Conservation (phyloP, 225 moss, liverwort and hornwort species). For the Polytrichum commune region DNA sequence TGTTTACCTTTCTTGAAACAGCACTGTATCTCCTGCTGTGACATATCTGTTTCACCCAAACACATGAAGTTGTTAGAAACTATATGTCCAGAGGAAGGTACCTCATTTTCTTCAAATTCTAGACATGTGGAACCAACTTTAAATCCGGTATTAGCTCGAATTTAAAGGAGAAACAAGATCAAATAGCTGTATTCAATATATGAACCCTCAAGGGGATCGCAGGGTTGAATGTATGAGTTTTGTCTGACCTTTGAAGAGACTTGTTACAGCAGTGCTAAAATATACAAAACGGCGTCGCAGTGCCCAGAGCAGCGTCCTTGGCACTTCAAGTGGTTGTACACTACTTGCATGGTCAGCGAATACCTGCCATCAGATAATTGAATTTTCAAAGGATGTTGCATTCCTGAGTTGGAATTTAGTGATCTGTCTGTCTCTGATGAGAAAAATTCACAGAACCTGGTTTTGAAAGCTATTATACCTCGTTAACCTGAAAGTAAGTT, state of each 20-base stretch:
- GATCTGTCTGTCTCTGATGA: no score
- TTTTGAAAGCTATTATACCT: constrained; percentile 43
- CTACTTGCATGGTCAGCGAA: constrained; percentile 68
- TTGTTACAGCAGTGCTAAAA: constrained; percentile 65
- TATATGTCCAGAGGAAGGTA: no score
- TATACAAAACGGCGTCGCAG: constrained; percentile 62
- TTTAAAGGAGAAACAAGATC: no score
- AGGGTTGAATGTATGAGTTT: no score
- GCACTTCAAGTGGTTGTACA: constrained; percentile 48
- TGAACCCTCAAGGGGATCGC: no score
- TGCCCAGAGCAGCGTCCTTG: constrained; percentile 53
- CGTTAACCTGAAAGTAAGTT: constrained; percentile 96
- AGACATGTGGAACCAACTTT: no score
- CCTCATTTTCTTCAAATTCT: no score
- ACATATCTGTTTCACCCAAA: constrained; percentile 36
- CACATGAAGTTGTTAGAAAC: not conserved
- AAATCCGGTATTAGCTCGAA: no score
- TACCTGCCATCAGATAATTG: constrained; percentile 35
- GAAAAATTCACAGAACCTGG: not conserved
- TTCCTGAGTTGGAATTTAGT: no score
- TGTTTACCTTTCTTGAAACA: constrained; percentile 55
- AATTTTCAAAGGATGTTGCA: not conserved
- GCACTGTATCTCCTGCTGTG: constrained; percentile 57
- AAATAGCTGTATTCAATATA: no score
- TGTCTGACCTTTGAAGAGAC: constrained; percentile 46